Conservation (phyloP, 768 basidiomycete species). For the Boletus pseudopeckii region DNA sequence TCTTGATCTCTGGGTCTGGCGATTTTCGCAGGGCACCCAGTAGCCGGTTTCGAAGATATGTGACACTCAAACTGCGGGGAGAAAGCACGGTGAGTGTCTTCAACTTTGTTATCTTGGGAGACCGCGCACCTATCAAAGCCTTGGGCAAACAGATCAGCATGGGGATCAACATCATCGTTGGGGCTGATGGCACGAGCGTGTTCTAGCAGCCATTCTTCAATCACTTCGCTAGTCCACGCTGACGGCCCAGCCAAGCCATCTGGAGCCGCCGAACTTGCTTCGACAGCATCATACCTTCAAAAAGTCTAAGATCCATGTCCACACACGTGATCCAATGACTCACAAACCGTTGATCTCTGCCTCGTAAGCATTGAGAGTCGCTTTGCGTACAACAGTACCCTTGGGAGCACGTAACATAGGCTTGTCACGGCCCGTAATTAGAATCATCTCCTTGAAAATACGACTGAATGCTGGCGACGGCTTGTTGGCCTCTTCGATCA, state of each 20-base stretch:
- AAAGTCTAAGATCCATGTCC: background rate
- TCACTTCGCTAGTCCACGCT: slow-evolving; percentile 19
- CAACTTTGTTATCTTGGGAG: background rate
- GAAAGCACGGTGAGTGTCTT: background rate
- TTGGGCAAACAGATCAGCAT: slow-evolving; percentile 31
- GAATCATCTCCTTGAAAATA: slow-evolving; percentile 53
- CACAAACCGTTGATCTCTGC: slow-evolving; percentile 48
- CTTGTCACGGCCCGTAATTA: slow-evolving; percentile 39
- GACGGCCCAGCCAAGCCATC: slow-evolving; percentile 21
- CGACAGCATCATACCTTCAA: slow-evolving; percentile 33
- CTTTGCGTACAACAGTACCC: slow-evolving; percentile 42
- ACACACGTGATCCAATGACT: background rate
- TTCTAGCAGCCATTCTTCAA: slow-evolving; percentile 29
- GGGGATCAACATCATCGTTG: slow-evolving; percentile 3
- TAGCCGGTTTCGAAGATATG: slow-evolving; percentile 26
- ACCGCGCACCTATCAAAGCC: slow-evolving; percentile 37
- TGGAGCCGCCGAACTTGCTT: slow-evolving; percentile 20
- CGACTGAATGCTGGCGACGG: slow-evolving; percentile 41
- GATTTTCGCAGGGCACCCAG: slow-evolving; percentile 31
- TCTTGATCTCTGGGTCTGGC: slow-evolving; percentile 24
- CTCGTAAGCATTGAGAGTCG: slow-evolving; percentile 37
- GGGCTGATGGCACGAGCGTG: slow-evolving; percentile 20
- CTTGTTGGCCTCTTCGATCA: slow-evolving; percentile 44
- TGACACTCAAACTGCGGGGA: slow-evolving; percentile 27
- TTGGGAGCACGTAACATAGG: slow-evolving; percentile 46